Evolutionary conservation across 257 asterid genomes (phyloP), one percentile per base, ranked within the genome.

Genomic region (Fraxinus excelsior): DNA sequence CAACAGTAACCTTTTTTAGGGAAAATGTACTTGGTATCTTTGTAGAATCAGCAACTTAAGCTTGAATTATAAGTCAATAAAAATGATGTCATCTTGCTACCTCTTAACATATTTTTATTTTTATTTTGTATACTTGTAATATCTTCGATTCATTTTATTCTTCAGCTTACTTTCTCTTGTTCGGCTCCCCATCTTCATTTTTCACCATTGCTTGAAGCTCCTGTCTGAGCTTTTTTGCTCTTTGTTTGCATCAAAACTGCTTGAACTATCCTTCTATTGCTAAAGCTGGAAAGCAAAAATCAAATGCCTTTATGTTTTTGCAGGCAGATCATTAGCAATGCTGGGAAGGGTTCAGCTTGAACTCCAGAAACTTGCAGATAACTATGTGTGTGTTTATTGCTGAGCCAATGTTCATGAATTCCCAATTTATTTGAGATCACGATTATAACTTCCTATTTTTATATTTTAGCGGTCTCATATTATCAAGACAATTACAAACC

Each of bases 321-420:
- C 90, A 95, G 99, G 90, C 42, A 88, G 87, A 79, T 91, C 97
- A 78, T 81, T 95, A 79, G 82, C 93, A 53, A 82, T 81, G 83
- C 89, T 95, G 60, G 98, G 99, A 72, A 87, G 82, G 68, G 89
- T 87, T 75, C 98, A 95, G 87, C 92, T 91, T 72, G 97, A 95
- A 78, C 96, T 95, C 80, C 99, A 88, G 90, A 91, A 91, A 85
- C 89, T 90, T 75, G 96, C 91, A 28, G 97, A 95, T 76, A 74
- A 72, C 83, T 95, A 95, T 71, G 99, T 95, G 78, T 84, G 97
- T 90, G 69, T 79, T 73, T 73, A 66, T 74, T 73, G 49, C 56
- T 26, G 35, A 72, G 79, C 65, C 16, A 40, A 11, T 40, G 49
- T 68, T 75, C 66, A 38, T 31, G 75, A 49, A 37, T 44, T 70